These are phyloP conservation scores for Scopulariopsis brevicaulis DNA, from an alignment of 2,329 filamentous ascomycete species.

Conservation along the genomic window DNA sequence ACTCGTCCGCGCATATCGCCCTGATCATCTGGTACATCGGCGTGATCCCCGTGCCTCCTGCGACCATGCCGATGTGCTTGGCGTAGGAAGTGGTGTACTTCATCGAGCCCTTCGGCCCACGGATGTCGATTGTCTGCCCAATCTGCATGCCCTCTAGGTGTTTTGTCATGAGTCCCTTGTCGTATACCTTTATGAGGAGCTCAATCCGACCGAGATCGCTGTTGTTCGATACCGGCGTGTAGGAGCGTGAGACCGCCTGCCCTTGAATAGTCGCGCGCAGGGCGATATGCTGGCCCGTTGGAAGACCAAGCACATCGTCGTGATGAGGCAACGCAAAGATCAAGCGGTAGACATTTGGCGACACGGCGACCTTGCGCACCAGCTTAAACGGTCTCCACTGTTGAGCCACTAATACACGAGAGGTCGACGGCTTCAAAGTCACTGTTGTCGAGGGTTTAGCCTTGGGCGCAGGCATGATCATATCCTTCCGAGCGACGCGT, in stretches of 20 bases:
- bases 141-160: constrained; percentile 76
- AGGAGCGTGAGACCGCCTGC: constrained; percentile 34
- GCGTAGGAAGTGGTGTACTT: constrained; percentile 74
- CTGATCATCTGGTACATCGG: constrained; percentile 95
- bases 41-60: constrained; percentile 91
- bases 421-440: not conserved
- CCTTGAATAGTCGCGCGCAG: constrained; percentile 35
- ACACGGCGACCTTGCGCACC: constrained; percentile 21
- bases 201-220: constrained; percentile 62
- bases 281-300: constrained; percentile 44
- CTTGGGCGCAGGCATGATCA: not conserved
- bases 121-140: constrained; percentile 78
- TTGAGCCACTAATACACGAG: not conserved
- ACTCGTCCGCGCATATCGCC: constrained; percentile 88
- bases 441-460: not conserved
- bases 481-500: not conserved
- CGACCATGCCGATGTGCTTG: constrained; percentile 80
- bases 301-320: constrained; percentile 35
- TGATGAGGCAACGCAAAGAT: constrained; percentile 33
- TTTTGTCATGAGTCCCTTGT: constrained; percentile 79
- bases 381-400: constrained; percentile 25
- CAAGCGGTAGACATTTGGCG: constrained; percentile 32
- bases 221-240: constrained; percentile 42
- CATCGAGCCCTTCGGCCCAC: constrained; percentile 67
- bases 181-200: constrained; percentile 86